These are phyloP conservation scores for Cucumis cinereus DNA, from an alignment of 306 rosid species.

Conservation along the genomic window DNA sequence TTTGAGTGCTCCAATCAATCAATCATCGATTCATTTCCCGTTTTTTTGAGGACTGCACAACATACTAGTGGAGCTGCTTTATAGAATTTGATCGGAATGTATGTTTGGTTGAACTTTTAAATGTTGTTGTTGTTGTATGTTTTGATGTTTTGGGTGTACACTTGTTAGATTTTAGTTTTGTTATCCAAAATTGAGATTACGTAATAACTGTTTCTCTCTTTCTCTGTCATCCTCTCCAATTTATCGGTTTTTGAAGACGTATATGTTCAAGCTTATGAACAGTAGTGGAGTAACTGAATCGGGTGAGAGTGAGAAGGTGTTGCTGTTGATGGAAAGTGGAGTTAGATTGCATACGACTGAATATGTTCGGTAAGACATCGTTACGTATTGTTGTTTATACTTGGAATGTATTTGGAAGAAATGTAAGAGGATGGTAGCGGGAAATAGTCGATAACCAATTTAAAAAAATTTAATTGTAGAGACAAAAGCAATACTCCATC, in stretches of 20 bases:
- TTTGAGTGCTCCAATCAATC: not conserved
- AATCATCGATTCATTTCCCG: not conserved
- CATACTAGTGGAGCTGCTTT: not conserved
- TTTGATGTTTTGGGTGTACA: not conserved
- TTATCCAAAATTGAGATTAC: not conserved
- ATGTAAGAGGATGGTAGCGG: not conserved
- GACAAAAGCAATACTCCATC: conserved; percentile 97
- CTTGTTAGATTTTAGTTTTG: not conserved
- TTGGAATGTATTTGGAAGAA: not conserved
- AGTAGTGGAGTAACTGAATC: conserved; percentile 92
- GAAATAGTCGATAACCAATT: too few species aligned
- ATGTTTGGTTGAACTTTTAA: not conserved
- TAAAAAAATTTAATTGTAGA: conserved; percentile 21
- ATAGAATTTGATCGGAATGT: not conserved
- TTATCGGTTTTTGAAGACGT: conserved; percentile 41
- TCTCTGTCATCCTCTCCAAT: not conserved
- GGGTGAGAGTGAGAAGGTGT: conserved; percentile 91
- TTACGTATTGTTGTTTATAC: not conserved
- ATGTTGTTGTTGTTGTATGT: not conserved
- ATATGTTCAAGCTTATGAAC: conserved; percentile 82
- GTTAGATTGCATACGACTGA: conserved; percentile 80
- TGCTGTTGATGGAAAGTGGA: conserved; percentile 88
- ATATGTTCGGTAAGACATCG: conserved; percentile 50
- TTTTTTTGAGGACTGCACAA: not conserved
- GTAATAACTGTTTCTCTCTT: not conserved